phyloP scores from a whole-genome alignment of 2,329 filamentous ascomycete genomes.

The Boeremia lycopersici region DNA sequence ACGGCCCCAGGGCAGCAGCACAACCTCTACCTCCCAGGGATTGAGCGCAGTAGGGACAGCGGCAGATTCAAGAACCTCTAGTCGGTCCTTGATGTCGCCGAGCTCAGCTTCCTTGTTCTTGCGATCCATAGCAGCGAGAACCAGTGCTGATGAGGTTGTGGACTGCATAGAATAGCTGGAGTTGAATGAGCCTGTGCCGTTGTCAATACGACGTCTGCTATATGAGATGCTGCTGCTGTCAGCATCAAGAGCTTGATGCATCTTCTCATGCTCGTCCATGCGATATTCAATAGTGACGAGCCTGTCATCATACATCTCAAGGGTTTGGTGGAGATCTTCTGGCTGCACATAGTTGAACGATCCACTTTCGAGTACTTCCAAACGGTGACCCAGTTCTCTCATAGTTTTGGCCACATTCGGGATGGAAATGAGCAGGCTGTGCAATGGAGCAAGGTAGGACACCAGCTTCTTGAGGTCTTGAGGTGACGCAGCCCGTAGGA shows the following conservation, averaged over 20 bases:
- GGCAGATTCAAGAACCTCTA: constrained; percentile 62
- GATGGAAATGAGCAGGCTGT: constrained; percentile 46
- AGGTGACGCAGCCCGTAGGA: constrained; percentile 40
- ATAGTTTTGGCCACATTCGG: constrained; percentile 56
- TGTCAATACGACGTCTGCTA: constrained; percentile 38
- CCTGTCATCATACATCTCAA: constrained; percentile 70
- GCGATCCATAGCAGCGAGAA: constrained; percentile 43
- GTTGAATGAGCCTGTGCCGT: constrained; percentile 48
- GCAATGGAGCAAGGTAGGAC: constrained; percentile 44
- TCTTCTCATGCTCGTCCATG: constrained; percentile 49
- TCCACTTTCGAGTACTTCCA: constrained; percentile 71
- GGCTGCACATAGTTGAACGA: constrained; percentile 71
- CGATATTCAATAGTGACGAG: constrained; percentile 71
- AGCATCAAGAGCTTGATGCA: constrained; percentile 39
- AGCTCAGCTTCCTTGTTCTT: constrained; percentile 53
- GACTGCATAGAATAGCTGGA: constrained; percentile 48
- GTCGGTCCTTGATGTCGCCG: constrained; percentile 55
- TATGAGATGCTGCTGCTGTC: constrained; percentile 35
- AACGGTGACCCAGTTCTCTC: constrained; percentile 65
- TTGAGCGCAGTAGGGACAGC: constrained; percentile 64
- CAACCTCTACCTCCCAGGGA: constrained; percentile 77
- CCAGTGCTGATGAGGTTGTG: constrained; percentile 46
- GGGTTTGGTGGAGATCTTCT: constrained; percentile 71
- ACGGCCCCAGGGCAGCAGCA: constrained; percentile 72
- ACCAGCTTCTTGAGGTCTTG: constrained; percentile 43